Base-by-base conservation (phyloP, 257 asterid species). In the Solanum etuberosum region DNA sequence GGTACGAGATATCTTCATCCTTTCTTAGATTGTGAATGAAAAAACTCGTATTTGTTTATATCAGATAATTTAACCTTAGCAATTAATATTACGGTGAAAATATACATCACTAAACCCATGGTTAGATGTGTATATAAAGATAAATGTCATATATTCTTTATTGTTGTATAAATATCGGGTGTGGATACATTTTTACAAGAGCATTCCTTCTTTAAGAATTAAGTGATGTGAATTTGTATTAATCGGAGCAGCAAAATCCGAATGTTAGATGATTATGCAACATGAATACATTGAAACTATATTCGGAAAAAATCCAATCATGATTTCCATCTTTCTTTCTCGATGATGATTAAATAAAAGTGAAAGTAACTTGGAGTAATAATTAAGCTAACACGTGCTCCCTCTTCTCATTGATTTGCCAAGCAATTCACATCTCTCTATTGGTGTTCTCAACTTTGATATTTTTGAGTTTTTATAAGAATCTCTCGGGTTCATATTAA, bases 401-500 rank as follows among this genome's bases (percentile, higher is more conserved):
- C 37, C 1, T 15, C 23, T 68, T 14, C 6, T 29, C 23, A 31
- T 29, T 68, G 76, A 68, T 68, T 68, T 38, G 35, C 35, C 35
- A 27, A 65, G 34, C 73, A 67, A 27, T 67, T 67, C 21, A 67
- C 32, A 0, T 65, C 35, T 11, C 21, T 67, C 1, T 67, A 27
- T 12, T 67, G 37, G 37, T 27, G 73, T 67, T 12, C 2, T 27
- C 74, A 27, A 67, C 74, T 67, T 67, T 14, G 72, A 65, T 25
- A 25, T 5, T 0, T 65, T 65, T 23, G 67, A 59, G 27, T 21
- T 23, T 23, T 23, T 0, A 3, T 2, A 59, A 59, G 68, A 12
- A 2, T 63, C 3, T 0, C 3, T 25, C 9, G 1, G 1, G 0
- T 63, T n/a, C 4, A 0, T 63, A n/a, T 11, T 10, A 63, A 25